Evolutionary conservation across 768 basidiomycete genomes (phyloP), one percentile per base, ranked within the genome.

Genomic region (Pholiota molesta): DNA sequence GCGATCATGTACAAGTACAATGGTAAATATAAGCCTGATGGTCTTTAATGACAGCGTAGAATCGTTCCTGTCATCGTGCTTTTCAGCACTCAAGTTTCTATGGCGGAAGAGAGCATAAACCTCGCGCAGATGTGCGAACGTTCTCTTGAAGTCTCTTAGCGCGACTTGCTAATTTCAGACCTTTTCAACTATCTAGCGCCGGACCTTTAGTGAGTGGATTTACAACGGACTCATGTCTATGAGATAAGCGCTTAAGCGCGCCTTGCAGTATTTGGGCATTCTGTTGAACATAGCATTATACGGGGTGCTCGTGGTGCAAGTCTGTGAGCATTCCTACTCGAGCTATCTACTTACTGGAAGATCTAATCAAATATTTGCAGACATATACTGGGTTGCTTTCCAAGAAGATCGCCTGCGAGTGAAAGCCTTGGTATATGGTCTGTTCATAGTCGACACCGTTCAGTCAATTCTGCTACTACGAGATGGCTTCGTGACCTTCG

Each of bases 401-500:
- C 40, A 21, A 10, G 23, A 42, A 42, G 55, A 56, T 23, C 55
- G 40, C 10, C 28, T 28, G 9, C 26, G 2, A 3, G 55, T 56
- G 19, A 56, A 44, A 44, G 1, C 14, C 13, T 23, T 56, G 21
- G 55, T 56, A 21, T 56, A 56, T 16, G 55, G 55, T 44, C 40
- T 56, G 11, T 56, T 56, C 28, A 5, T 29, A 13, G 14, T 56
- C 5, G 55, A 56, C 16, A 39, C 55, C 16, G 9, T 56, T 37
- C 55, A 56, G 40, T 56, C 55, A 5, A 56, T 56, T 17, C 39
- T 56, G 3, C 33, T 56, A 10, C 23, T 42, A 19, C 55, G 55
- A 29, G 55, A 56, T 56, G 55, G 55, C 4, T 56, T 56, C 39
- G 14, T 56, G 9, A 56, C 55, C 1, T 56, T 56, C 28, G 55